Evolutionary conservation across 768 basidiomycete genomes (phyloP).

Genomic region (Porpolomopsis calyptriformis): DNA sequence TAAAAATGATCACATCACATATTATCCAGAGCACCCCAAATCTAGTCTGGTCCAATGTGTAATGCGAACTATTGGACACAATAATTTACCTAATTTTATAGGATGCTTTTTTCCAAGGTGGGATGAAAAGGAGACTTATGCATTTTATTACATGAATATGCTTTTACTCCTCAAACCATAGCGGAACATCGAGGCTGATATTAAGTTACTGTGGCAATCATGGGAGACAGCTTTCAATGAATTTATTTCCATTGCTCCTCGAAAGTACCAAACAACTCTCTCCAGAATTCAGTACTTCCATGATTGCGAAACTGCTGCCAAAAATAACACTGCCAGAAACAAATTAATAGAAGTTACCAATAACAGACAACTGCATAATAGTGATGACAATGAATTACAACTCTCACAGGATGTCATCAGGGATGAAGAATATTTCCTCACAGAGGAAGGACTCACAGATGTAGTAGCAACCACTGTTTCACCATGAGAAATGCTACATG

Average conservation of each 20-base stretch:
- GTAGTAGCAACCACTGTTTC: not conserved
- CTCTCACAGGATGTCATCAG: constrained; percentile 11
- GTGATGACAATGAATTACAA: not conserved
- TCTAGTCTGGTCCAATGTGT: constrained; percentile 6
- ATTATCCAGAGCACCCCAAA: constrained; percentile 6
- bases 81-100: constrained; percentile 26
- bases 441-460: not conserved
- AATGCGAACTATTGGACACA: constrained; percentile 16
- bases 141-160: constrained; percentile 25
- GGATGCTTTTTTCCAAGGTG: constrained; percentile 24
- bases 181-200: constrained; percentile 2
- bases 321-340: constrained; percentile 24
- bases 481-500: constrained; percentile 8
- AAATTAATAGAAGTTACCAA: too few relatives aligned
- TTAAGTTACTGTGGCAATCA: not conserved
- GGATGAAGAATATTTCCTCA: not conserved
- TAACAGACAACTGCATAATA: constrained; percentile 17
- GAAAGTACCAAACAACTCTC: constrained; percentile 3
- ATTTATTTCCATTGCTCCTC: not conserved
- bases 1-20: constrained; percentile 10
- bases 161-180: constrained; percentile 12
- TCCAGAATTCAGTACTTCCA: constrained; percentile 11
- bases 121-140: constrained; percentile 14
- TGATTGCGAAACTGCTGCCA: constrained; percentile 7
- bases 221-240: constrained; percentile 7